Evolutionary conservation across 164 flowering plant species (phyloP), one percentile per base, ranked within the genome.

Genomic region (Vitis labrusca): DNA sequence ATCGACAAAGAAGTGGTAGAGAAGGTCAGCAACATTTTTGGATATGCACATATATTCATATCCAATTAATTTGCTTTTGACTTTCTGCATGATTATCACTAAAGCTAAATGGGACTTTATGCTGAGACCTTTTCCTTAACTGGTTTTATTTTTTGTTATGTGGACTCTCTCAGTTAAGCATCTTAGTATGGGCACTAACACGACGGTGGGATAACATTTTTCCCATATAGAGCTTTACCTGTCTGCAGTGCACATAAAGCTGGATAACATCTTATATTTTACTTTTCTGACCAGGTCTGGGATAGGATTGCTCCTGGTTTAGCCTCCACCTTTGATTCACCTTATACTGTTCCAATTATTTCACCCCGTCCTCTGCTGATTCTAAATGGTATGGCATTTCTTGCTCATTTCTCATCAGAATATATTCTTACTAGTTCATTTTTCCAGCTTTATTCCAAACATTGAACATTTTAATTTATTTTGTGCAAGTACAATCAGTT

Each of bases 1-100:
- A 91, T 93, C 52, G 97, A 96, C 69, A 85, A 83, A 75, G 99
- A 89, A 70, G 91, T 93, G 65, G 98, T 93, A 67, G 91, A 92
- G 80, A 96, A 93, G 98, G 99, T 93, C 4, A 71, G 85, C 73
- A 11, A 17, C 58, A 13, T 54, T 52, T 64, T 53, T 37, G 10
- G 17, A 30, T 54, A n/a, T 32, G 9, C 17, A 10, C 53, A 44
- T 8, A 13, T 59, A 7, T 15, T 30, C 51, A 44, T 44, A 11
- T 8, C 32, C 32, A 44, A 23, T 7, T 16, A 15, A 44, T 60
- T 44, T 53, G 30, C 52, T 30, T 32, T 44, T 6, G 13, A 9
- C 51, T 10, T 60, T 14, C 55, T 53, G 0, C 15, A 16, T 50
- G 50, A 15, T 27, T 30, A 8, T 58, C 59, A 52, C 64, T 11